These are phyloP conservation scores for Diutina catenulata DNA, from an alignment of 1,139 yeast genomes.

Conservation along the genomic window DNA sequence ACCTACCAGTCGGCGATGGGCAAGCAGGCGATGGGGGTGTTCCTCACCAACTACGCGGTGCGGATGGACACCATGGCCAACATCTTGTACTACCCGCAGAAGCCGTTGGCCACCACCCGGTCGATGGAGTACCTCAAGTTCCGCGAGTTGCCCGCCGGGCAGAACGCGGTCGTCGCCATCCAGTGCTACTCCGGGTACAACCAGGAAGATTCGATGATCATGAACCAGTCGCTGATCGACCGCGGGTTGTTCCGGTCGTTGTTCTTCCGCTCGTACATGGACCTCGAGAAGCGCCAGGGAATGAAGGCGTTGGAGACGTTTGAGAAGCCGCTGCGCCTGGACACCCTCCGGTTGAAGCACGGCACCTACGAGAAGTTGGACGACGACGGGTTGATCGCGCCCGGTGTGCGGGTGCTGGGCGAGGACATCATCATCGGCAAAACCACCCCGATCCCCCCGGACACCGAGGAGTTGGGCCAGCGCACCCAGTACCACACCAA, in stretches of 20 bases:
- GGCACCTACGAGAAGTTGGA: slow-evolving; percentile 97
- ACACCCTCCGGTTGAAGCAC: slow-evolving; percentile 88
- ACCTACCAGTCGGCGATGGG: slow-evolving; percentile 99
- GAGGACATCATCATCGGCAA: slow-evolving; percentile 98
- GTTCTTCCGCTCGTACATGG: slow-evolving; percentile 96
- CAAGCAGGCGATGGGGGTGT: slow-evolving; percentile 99
- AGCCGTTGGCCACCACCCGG: slow-evolving; percentile 98
- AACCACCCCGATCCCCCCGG: slow-evolving; percentile 97
- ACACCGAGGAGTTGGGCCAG: slow-evolving; percentile 95
- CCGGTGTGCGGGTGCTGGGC: slow-evolving; percentile 97
- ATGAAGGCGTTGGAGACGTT: slow-evolving; percentile 95
- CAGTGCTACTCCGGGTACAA: slow-evolving; percentile 97
- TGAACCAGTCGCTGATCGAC: slow-evolving; percentile 97
- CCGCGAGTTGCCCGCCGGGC: slow-evolving; percentile 98
- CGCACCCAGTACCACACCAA: slow-evolving; percentile 96
- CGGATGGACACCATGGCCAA: slow-evolving; percentile 99
- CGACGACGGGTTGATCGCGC: slow-evolving; percentile 95
- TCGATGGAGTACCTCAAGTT: slow-evolving; percentile 96
- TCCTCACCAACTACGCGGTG: slow-evolving; percentile 84
- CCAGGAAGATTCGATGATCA: slow-evolving; percentile 99
- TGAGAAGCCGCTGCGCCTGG: slow-evolving; percentile 91
- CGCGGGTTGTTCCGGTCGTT: slow-evolving; percentile 92
- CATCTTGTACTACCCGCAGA: slow-evolving; percentile 92
- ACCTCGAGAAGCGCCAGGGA: slow-evolving; percentile 96
- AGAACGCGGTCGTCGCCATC: slow-evolving; percentile 96